Evolutionary conservation across 352 stramenopile genomes (phyloP), one percentile per base, ranked within the genome.

Genomic region (Saprolegnia diclina): DNA sequence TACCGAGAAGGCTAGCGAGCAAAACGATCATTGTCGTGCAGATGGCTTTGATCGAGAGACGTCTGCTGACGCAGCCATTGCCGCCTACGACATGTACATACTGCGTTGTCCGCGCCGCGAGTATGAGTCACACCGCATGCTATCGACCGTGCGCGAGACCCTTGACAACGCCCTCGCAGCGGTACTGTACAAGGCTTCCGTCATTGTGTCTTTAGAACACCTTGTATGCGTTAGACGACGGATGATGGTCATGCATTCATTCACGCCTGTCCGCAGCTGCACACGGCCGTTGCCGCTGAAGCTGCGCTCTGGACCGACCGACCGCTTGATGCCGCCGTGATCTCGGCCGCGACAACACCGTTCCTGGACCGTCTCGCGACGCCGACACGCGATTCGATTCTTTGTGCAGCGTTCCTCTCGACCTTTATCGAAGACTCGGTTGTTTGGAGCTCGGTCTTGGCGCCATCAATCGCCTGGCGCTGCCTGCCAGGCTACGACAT

Each of bases 401-500:
- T 88, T 24, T 76, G 79, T 6, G 74, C 86, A 19, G 77, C 75
- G n/a, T 94, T 94, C 45, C 72, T 92, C 22, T 75, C 78, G n/a
- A 84, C 86, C 10, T 77, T 89, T 38, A 50, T 91, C 21, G 85
- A 75, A 48, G 80, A 92, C 72, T 76, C 83, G 19, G 81, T 74
- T 21, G 77, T 72, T 46, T 92, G 82, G 84, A 89, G 76, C 48
- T 77, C 73, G 16, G 68, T 38, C 64, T 14, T 65, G 76, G 83
- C 62, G 71, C 73, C 7, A 56, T 22, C 24, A 0, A 80, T 90
- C 48, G 35, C 87, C 32, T 94, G 86, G 86, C 85, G 92, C 67
- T 91, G 81, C 13, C 65, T 94, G 21, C 86, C 86, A 13, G 86
- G 86, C 0, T 94, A 94, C 70, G 90, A 90, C 72, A 71, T 73